phyloP scores from a whole-genome alignment of 495 filamentous ascomycete species.

The Aspergillus homomorphus region DNA sequence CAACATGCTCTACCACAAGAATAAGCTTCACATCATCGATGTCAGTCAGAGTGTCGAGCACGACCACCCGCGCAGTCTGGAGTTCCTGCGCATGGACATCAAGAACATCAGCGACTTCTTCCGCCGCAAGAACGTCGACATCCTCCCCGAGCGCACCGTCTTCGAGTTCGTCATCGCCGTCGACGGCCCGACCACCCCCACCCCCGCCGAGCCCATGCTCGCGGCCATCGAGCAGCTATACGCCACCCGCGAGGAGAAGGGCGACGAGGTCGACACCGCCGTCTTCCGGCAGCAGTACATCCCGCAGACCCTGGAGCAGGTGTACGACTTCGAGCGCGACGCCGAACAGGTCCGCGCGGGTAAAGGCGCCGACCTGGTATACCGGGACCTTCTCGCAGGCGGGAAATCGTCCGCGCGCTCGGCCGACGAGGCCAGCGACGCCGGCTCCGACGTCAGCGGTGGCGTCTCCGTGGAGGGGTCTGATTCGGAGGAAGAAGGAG shows the following conservation, averaged over 20 bases:
- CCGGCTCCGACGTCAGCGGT: conserved; percentile 49
- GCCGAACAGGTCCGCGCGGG: conserved; percentile 71
- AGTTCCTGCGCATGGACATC: conserved; percentile 96
- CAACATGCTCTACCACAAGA: conserved; percentile 87
- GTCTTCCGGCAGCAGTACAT: conserved; percentile 96
- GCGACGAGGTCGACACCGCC: conserved; percentile 71
- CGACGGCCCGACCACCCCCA: conserved; percentile 49
- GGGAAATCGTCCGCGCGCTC: conserved; percentile 48
- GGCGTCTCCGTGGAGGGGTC: conserved; percentile 41
- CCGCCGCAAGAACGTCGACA: conserved; percentile 74
- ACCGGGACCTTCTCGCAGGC: conserved; percentile 73
- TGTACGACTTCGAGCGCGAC: conserved; percentile 93
- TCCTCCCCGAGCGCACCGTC: conserved; percentile 64
- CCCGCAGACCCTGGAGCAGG: conserved; percentile 87
- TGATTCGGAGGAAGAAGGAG: conserved; percentile 48
- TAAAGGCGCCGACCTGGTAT: conserved; percentile 69
- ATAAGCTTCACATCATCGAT: conserved; percentile 87
- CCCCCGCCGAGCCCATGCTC: conserved; percentile 38
- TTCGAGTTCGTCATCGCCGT: conserved; percentile 74
- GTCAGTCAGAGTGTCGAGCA: conserved; percentile 96
- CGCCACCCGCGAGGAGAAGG: conserved; percentile 38
- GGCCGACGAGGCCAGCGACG: conserved; percentile 33
- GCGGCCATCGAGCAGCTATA: conserved; percentile 51
- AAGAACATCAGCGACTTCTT: conserved; percentile 96
- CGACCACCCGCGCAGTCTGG: conserved; percentile 84